These are phyloP conservation scores for Antitrichia curtipendula DNA, from an alignment of 225 moss, liverwort and hornwort species.

Conservation along the genomic window DNA sequence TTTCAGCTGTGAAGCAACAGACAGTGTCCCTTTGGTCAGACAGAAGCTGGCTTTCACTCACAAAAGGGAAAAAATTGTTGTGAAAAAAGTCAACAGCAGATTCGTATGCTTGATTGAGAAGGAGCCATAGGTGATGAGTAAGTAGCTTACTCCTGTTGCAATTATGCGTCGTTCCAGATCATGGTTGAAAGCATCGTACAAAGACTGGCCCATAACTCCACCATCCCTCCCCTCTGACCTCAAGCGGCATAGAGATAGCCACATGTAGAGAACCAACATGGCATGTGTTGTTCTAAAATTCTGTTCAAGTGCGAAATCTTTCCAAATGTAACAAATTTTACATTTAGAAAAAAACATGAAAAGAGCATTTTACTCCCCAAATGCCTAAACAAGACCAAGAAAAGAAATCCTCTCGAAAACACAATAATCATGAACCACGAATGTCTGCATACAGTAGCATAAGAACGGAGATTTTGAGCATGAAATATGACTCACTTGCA, in stretches of 20 bases:
- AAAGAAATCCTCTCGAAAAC: neutral
- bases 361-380: neutral
- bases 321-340: neutral
- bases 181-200: constrained; percentile 66
- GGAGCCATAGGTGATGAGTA: neutral
- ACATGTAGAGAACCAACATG: constrained; percentile 91
- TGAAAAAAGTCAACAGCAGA: neutral
- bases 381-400: neutral
- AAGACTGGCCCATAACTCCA: constrained; percentile 63
- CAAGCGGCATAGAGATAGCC: constrained; percentile 79
- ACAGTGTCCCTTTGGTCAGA: neutral
- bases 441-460: neutral
- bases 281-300: constrained; percentile 92
- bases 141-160: constrained; percentile 60
- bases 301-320: constrained; percentile 73
- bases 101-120: neutral
- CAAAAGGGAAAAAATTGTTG: neutral
- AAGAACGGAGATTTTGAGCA: neutral
- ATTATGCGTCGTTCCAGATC: constrained; percentile 53
- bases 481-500: constrained; percentile 48
- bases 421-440: neutral
- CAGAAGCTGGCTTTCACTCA: neutral
- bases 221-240: constrained; percentile 84
- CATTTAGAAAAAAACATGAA: neutral
- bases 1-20: constrained; percentile 11